Evolutionary conservation across 192 early-diverging fungal genomes (phyloP), one percentile per base, ranked within the genome.

Genomic region (Oehlia diaphana): DNA sequence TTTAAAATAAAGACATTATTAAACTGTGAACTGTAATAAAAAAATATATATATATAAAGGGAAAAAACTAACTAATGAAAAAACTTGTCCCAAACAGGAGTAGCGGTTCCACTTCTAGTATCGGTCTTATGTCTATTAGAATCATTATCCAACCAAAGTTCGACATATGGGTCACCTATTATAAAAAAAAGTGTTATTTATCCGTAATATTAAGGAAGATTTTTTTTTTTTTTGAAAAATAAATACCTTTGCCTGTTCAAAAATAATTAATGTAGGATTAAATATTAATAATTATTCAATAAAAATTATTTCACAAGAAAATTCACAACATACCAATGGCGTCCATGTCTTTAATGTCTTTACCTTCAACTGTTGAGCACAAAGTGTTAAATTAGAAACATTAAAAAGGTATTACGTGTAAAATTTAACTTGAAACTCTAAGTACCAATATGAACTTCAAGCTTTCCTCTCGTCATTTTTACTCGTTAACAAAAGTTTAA

Each of bases 401-500:
- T 14, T 31, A 66, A 66, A 31, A 14, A 31, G 10, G 9, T 33
- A 14, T 28, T 47, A 12, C 10, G 9, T 12, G 9, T 13, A 14
- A 5, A 66, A 28, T 65, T n/a, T 9, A 33, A 14, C 0, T 31
- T 33, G 9, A 33, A 66, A 66, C 26, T 31, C 31, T 66, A 66
- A 26, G 14, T 66, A 31, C 64, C 64, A 33, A 66, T 31, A 2
- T 66, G 64, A 31, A 66, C 64, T 66, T 26, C 23, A 66, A 66
- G 64, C 23, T 33, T 66, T 66, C 64, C 64, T 28, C 64, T 66
- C 13, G 23, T 31, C 64, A 66, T 66, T 66, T 13, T 66, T 66
- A 3, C 3, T 13, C 28, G 7, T 66, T 33, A n/a, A 16, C 37
- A 37, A 37, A 37, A 37, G 5, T 37, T 37, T 4, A 37, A 3